Evolutionary conservation across 2,329 filamentous ascomycete species (phyloP).

Genomic region (Cercospora beticola): DNA sequence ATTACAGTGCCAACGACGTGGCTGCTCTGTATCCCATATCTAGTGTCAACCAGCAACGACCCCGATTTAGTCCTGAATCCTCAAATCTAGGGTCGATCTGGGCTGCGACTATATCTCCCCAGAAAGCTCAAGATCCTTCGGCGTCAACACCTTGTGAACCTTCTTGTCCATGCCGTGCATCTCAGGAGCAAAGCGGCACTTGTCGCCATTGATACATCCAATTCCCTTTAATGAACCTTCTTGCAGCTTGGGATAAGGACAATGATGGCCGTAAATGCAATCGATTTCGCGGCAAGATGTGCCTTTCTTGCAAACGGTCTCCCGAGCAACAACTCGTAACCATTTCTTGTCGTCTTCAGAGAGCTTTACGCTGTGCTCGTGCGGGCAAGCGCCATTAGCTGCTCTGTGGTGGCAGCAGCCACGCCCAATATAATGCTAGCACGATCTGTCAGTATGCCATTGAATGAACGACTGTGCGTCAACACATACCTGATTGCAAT

Average conservation of each 20-base stretch:
- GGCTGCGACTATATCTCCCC: background rate
- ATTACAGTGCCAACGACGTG: background rate
- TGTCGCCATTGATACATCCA: constrained; percentile 58
- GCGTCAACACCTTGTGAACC: constrained; percentile 51
- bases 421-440: constrained; percentile 54
- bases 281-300: constrained; percentile 57
- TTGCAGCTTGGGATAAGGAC: constrained; percentile 50
- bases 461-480: background rate
- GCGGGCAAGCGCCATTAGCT: constrained; percentile 53
- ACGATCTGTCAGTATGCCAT: background rate
- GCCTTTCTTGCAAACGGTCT: constrained; percentile 62
- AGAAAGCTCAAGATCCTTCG: constrained; percentile 20
- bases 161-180: constrained; percentile 60
- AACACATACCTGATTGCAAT: constrained; percentile 54
- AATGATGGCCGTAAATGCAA: constrained; percentile 65
- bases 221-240: constrained; percentile 49
- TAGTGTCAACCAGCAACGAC: background rate
- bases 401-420: constrained; percentile 55
- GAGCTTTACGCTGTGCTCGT: constrained; percentile 55
- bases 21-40: background rate
- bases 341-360: constrained; percentile 54
- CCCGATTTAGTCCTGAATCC: background rate
- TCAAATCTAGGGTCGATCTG: background rate
- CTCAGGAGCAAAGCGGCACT: constrained; percentile 58
- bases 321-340: constrained; percentile 60